Conservation (phyloP, 495 filamentous ascomycete species). For the Penicillium ucsense region DNA sequence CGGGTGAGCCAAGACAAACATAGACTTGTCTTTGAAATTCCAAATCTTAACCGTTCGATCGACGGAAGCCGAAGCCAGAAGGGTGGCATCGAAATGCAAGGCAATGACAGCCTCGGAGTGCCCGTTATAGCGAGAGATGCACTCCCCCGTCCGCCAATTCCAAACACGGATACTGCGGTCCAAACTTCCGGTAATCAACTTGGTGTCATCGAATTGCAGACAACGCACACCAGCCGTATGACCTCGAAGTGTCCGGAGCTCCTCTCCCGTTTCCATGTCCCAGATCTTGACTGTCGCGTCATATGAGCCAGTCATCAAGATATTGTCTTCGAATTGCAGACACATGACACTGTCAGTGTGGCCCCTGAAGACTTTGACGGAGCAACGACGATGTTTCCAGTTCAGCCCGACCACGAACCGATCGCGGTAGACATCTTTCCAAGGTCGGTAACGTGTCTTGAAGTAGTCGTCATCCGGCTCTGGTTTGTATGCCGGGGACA, state of each 20-base stretch:
- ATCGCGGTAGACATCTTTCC: constrained; percentile 90
- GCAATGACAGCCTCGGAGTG: constrained; percentile 76
- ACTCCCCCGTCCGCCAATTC: constrained; percentile 93
- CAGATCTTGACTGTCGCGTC: constrained; percentile 93
- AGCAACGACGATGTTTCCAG: constrained; percentile 90
- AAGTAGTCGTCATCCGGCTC: constrained; percentile 34
- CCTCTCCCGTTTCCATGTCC: constrained; percentile 82
- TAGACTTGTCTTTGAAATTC: constrained; percentile 78
- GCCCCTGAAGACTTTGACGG: constrained; percentile 69
- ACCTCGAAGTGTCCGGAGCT: constrained; percentile 70
- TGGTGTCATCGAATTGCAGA: constrained; percentile 86
- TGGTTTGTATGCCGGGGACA: constrained; percentile 19
- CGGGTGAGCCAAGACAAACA: constrained; percentile 66
- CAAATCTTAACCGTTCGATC: constrained; percentile 89
- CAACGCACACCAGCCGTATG: constrained; percentile 76
- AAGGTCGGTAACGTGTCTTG: constrained; percentile 53
- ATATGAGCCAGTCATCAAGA: constrained; percentile 89
- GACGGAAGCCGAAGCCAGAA: constrained; percentile 79
- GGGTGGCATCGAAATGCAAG: constrained; percentile 72
- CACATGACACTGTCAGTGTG: constrained; percentile 95
- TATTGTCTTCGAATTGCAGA: constrained; percentile 88
- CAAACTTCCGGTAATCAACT: constrained; percentile 75
- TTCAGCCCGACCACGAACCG: constrained; percentile 86
- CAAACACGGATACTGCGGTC: constrained; percentile 80
- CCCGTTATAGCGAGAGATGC: constrained; percentile 66